phyloP scores from a whole-genome alignment of 371 early-diverging fungal genomes.

The Circinella umbellata region DNA sequence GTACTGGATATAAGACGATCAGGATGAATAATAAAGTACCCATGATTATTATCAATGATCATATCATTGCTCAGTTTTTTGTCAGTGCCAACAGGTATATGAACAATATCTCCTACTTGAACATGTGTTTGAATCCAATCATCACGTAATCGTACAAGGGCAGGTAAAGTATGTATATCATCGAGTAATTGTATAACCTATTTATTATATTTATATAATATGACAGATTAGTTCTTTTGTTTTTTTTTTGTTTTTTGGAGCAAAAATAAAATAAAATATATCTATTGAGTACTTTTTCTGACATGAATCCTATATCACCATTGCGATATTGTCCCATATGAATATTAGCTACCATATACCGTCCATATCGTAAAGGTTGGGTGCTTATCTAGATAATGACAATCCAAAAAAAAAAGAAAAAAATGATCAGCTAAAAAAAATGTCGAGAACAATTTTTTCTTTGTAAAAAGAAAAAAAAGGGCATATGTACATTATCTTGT shows the following conservation, averaged over 20 bases:
- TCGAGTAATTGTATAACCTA: conserved; percentile 10
- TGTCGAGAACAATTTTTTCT: too few relatives aligned
- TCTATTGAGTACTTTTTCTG: conserved; percentile 19
- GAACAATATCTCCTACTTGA: conserved; percentile 48
- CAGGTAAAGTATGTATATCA: background rate
- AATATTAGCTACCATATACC: conserved; percentile 21
- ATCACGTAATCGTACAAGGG: conserved; percentile 36
- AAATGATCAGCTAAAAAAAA: background rate
- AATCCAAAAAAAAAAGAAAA: background rate
- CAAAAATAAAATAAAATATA: background rate
- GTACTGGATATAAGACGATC: conserved; percentile 83
- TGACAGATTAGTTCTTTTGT: background rate
- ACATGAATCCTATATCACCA: background rate
- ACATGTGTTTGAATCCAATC: conserved; percentile 52
- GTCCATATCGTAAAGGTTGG: conserved; percentile 12
- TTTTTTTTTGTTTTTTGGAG: background rate
- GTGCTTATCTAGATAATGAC: too few relatives aligned
- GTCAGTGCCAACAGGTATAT: conserved; percentile 40
- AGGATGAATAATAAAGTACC: conserved; percentile 76
- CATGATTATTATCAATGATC: conserved; percentile 52
- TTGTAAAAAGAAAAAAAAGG: background rate
- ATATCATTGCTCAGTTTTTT: conserved; percentile 23
- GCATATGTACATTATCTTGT: background rate
- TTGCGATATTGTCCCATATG: background rate
- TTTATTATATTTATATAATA: background rate